Evolutionary conservation across 1,284 basidiomycete species (phyloP), one percentile per base, ranked within the genome.

Genomic region (Trametes versicolor): DNA sequence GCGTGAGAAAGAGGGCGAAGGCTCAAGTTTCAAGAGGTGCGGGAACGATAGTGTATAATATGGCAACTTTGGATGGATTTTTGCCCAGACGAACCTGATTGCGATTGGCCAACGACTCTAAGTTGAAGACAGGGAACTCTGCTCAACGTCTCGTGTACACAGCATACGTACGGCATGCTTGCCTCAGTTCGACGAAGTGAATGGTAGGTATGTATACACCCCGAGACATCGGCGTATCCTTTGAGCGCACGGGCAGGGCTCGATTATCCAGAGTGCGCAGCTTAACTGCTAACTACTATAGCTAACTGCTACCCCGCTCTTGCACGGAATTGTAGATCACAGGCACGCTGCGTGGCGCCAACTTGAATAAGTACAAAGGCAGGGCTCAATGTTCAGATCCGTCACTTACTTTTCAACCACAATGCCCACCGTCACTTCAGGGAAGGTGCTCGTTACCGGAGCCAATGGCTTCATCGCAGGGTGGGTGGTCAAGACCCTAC

Each of bases 401-500:
- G 13, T 12, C 8, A 32, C 37, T 39, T 10, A 39, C 37, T 10
- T 39, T 39, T 10, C 41, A 43, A n/a, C 27, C 12, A 17, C 19
- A 0, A 71, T 85, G 65, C 67, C 58, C 3, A 54, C 57, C 8
- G 37, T 62, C 13, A 23, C 12, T 12, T 51, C 60, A 8, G 63
- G 63, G 4, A 68, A 43, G 12, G 54, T 64, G 19, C 58, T 68
- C 9, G 63, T 68, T 1, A 68, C 66, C 1, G 66, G 66, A 4
- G 66, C 60, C 5, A 68, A 63, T 50, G 74, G 70, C 62, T 77
- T 70, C 67, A 71, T 78, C 62, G 81, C 78, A 8, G 68, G 73
- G 9, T 82, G 81, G 80, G 69, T 81, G 53, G 75, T 81, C 12
- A 72, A 72, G 12, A 61, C 54, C 1, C 76, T 83, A 2, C 77